A percentile compares a stretch with the other conserved stretches of the same genome.
Evolutionary conservation across 345 rosid genomes (phyloP).

Genomic region (Rhizophora mangle): DNA sequence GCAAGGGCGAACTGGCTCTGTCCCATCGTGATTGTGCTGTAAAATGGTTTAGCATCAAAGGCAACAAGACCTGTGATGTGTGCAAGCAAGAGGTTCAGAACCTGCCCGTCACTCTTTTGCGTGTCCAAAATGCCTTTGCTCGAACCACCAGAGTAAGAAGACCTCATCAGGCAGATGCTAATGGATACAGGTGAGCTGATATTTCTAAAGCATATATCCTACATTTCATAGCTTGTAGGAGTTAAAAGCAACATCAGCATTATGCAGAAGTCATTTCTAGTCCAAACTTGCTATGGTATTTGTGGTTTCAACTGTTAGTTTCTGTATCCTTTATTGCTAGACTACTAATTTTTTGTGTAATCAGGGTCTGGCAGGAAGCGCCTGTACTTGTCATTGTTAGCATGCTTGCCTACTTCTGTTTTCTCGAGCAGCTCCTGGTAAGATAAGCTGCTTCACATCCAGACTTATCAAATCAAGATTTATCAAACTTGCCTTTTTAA

Average conservation of each 20-base stretch:
- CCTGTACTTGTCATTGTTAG: slow-evolving; percentile 79
- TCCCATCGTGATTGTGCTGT: slow-evolving; percentile 92
- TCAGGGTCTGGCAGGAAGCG: slow-evolving; percentile 90
- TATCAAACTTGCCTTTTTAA: not conserved
- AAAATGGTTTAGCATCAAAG: slow-evolving; percentile 94
- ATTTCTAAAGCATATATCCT: not conserved
- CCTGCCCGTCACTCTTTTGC: slow-evolving; percentile 77
- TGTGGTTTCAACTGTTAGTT: not conserved
- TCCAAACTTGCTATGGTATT: not conserved
- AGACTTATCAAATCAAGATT: slow-evolving; percentile 1
- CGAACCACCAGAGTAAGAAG: slow-evolving; percentile 35
- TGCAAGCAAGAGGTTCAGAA: slow-evolving; percentile 85
- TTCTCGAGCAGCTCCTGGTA: slow-evolving; percentile 94
- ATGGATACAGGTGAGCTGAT: slow-evolving; percentile 44
- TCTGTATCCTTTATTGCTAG: not conserved
- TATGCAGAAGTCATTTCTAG: not conserved
- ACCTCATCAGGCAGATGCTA: slow-evolving; percentile 30
- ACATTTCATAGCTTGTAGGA: not conserved
- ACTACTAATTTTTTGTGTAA: slow-evolving; percentile 16
- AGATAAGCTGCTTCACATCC: slow-evolving; percentile 9
- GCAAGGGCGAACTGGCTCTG: slow-evolving; percentile 95
- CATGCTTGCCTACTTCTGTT: slow-evolving; percentile 91
- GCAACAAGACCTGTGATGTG: slow-evolving; percentile 88
- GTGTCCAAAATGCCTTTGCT: slow-evolving; percentile 53
- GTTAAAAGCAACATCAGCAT: not conserved